phyloP scores from a whole-genome alignment of 1,284 basidiomycete species.

The Phaffia rhodozyma region DNA sequence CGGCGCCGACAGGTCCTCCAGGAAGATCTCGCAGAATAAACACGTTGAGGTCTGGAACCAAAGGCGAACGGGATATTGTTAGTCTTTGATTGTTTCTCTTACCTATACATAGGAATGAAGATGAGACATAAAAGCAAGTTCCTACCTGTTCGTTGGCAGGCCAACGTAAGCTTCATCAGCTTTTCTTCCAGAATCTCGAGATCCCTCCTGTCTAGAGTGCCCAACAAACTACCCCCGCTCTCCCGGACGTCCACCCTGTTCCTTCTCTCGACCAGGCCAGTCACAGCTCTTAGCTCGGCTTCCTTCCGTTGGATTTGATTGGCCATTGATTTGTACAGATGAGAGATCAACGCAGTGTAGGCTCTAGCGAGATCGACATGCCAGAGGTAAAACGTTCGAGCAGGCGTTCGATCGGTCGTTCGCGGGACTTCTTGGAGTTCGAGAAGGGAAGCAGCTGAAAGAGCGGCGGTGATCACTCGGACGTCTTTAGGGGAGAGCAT shows the following conservation, averaged over 20 bases:
- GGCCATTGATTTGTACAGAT: slow-evolving; percentile 73
- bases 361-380: slow-evolving; percentile 73
- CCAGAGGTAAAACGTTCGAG: slow-evolving; percentile 80
- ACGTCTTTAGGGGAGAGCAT: slow-evolving; percentile 85
- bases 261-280: slow-evolving; percentile 61
- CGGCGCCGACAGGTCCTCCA: slow-evolving; percentile 23
- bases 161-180: slow-evolving; percentile 54
- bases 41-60: slow-evolving; percentile 52
- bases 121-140: neutral
- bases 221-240: slow-evolving; percentile 24
- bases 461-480: slow-evolving; percentile 61
- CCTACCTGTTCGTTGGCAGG: slow-evolving; percentile 54
- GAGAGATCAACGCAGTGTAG: slow-evolving; percentile 58
- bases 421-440: slow-evolving; percentile 84
- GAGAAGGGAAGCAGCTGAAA: slow-evolving; percentile 67
- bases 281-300: slow-evolving; percentile 53
- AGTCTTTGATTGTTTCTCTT: neutral
- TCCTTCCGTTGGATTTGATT: slow-evolving; percentile 63
- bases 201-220: slow-evolving; percentile 31
- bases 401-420: slow-evolving; percentile 71
- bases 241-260: slow-evolving; percentile 46
- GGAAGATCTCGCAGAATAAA: slow-evolving; percentile 70
- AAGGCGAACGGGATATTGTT: neutral
- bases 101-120: neutral
- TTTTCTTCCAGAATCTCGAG: slow-evolving; percentile 39